A percentile compares a stretch with the other conserved stretches of the same genome.
phyloP scores from a whole-genome alignment of 768 basidiomycete species.

The Ramaria sp. region DNA sequence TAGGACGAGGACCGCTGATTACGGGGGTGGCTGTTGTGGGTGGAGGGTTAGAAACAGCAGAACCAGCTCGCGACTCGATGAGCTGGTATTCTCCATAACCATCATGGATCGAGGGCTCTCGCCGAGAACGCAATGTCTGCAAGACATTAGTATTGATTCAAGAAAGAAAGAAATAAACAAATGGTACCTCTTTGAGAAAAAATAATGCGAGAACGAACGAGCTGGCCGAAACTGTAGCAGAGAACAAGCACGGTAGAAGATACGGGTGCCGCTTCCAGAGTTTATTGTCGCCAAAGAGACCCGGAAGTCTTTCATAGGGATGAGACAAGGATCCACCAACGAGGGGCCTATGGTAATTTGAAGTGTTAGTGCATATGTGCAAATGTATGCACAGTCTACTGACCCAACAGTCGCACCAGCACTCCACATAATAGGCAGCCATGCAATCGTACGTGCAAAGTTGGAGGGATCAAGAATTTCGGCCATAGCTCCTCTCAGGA shows the following conservation, averaged over 20 bases:
- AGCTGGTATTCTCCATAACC: background rate
- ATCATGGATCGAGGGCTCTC: background rate
- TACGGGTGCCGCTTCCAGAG: conserved; percentile 66
- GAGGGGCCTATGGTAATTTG: conserved; percentile 38
- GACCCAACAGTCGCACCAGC: background rate
- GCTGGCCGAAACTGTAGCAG: conserved; percentile 24
- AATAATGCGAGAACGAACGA: conserved; percentile 32
- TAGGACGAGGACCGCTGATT: background rate
- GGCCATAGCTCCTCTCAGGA: conserved; percentile 10
- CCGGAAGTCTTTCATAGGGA: conserved; percentile 57
- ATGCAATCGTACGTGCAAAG: conserved; percentile 6
- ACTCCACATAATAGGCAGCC: conserved; percentile 7
- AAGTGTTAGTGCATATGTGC: background rate
- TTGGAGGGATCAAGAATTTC: background rate
- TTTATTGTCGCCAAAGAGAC: conserved; percentile 38
- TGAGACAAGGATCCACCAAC: conserved; percentile 57
- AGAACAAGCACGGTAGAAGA: conserved; percentile 52
- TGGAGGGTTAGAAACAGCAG: background rate
- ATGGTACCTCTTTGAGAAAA: conserved; percentile 44
- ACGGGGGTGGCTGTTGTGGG: no score
- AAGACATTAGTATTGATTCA: background rate
- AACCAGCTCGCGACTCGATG: background rate
- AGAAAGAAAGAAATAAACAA: background rate
- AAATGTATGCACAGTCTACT: background rate
- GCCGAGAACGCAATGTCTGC: background rate